Percentiles rank a stretch among this genome's conserved stretches.
Evolutionary conservation across 1,284 basidiomycete species (phyloP).

Genomic region (Pyrrhoderma lamaoense): DNA sequence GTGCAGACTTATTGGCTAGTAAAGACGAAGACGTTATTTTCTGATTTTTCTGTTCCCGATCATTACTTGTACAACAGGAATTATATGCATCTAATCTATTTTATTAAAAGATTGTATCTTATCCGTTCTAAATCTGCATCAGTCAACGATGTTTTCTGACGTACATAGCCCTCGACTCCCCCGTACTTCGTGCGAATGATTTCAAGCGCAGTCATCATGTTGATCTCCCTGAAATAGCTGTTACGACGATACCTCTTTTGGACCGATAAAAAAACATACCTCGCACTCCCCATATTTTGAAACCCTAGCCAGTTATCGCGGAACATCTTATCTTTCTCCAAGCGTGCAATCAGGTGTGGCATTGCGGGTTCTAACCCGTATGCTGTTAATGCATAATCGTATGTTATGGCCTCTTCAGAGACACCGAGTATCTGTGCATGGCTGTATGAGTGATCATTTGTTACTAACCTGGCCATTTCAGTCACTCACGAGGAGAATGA

Average conservation of each 20-base stretch:
- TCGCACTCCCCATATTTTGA: conserved; percentile 32
- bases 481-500: conserved; percentile 29
- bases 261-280: conserved; percentile 22
- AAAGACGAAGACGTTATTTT: conserved; percentile 93
- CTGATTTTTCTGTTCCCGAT: conserved; percentile 31
- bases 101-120: conserved; percentile 1
- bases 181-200: conserved; percentile 55
- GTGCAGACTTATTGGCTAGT: conserved; percentile 63
- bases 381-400: conserved; percentile 36
- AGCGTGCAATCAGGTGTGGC: conserved; percentile 28
- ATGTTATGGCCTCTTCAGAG: conserved; percentile 32
- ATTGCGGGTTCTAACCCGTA: conserved; percentile 32
- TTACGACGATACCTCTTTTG: no score
- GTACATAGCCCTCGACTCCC: conserved; percentile 54
- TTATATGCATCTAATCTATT: neutral
- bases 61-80: no score
- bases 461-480: no score
- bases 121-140: conserved; percentile 44
- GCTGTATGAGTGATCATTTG: no score
- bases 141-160: conserved; percentile 42
- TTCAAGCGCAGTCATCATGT: conserved; percentile 59
- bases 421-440: conserved; percentile 33
- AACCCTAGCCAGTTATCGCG: conserved; percentile 33
- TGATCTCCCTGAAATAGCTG: conserved; percentile 43
- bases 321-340: conserved; percentile 28